Percentiles rank a stretch among this genome's conserved stretches.
These are phyloP conservation scores for Exophiala aquamarina DNA, from an alignment of 2,329 filamentous ascomycete genomes.

Conservation along the genomic window DNA sequence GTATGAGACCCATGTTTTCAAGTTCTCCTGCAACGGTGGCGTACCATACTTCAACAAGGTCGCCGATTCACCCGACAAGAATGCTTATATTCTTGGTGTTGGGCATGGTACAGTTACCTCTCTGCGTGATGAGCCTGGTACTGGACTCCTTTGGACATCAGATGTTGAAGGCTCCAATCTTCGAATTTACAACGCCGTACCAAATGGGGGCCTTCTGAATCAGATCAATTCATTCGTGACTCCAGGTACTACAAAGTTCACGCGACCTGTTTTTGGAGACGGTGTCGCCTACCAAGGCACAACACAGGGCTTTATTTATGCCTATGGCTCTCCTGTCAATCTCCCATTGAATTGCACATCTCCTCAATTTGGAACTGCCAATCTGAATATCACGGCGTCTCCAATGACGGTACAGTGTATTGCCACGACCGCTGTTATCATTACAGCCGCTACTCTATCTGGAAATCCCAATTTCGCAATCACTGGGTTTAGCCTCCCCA, in stretches of 20 bases:
- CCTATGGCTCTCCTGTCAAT: slow-evolving; percentile 41
- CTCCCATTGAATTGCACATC: slow-evolving; percentile 42
- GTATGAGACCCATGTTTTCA: slow-evolving; percentile 33
- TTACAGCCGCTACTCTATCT: slow-evolving; percentile 23
- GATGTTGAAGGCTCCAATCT: slow-evolving; percentile 32
- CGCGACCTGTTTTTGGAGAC: slow-evolving; percentile 31
- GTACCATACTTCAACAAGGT: slow-evolving; percentile 35
- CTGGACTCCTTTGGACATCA: slow-evolving; percentile 31
- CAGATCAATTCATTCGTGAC: slow-evolving; percentile 30
- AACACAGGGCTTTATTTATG: slow-evolving; percentile 27
- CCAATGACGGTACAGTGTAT: slow-evolving; percentile 16
- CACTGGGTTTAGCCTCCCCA: slow-evolving; percentile 36
- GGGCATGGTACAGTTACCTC: slow-evolving; percentile 34
- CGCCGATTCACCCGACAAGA: slow-evolving; percentile 32
- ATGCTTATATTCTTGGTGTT: slow-evolving; percentile 35
- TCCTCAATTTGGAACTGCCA: slow-evolving; percentile 42
- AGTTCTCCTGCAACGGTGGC: slow-evolving; percentile 34
- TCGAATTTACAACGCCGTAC: slow-evolving; percentile 31
- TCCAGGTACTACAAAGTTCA: slow-evolving; percentile 30
- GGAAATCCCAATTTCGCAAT: slow-evolving; percentile 39
- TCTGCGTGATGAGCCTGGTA: slow-evolving; percentile 27
- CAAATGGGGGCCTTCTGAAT: slow-evolving; percentile 26
- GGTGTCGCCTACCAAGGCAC: slow-evolving; percentile 28
- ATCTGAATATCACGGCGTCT: slow-evolving; percentile 39
- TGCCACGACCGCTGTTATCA: slow-evolving; percentile 34